Evolutionary conservation across 129 eudicot species (phyloP).

Genomic region (Saposhnikovia divaricata): DNA sequence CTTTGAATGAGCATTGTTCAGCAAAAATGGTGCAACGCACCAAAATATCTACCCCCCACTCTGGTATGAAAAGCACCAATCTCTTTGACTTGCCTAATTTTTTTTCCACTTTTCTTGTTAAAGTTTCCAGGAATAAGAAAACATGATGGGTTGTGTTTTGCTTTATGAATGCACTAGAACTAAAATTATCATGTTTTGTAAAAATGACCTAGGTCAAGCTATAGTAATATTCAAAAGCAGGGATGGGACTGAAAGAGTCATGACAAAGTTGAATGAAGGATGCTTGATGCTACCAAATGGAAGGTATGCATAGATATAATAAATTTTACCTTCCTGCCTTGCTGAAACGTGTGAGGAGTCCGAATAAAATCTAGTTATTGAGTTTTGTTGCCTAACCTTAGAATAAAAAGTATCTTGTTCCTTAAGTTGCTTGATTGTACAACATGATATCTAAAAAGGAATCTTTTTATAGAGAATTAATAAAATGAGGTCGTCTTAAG

Average conservation of each 20-base stretch:
- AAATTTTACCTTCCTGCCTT: background rate
- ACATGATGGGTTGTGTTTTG: background rate
- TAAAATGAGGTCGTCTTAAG: background rate
- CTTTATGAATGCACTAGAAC: background rate
- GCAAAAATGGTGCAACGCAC: slow-evolving; percentile 62
- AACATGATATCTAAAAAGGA: background rate
- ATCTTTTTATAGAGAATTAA: background rate
- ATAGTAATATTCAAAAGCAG: slow-evolving; percentile 43
- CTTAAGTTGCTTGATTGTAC: background rate
- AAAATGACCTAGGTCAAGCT: slow-evolving; percentile 63
- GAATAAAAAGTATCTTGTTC: background rate
- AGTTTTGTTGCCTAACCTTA: background rate
- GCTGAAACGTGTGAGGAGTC: background rate
- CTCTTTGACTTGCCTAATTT: background rate
- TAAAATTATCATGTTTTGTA: slow-evolving; percentile 9
- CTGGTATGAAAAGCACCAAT: slow-evolving; percentile 35
- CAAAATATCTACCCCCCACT: slow-evolving; percentile 43
- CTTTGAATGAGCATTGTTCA: slow-evolving; percentile 45
- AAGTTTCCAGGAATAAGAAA: background rate
- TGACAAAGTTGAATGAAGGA: slow-evolving; percentile 39
- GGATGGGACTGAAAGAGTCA: slow-evolving; percentile 43
- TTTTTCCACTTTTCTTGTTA: background rate
- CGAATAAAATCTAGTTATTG: background rate
- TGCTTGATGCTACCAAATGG: slow-evolving; percentile 66
- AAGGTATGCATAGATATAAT: slow-evolving; percentile 32